A percentile compares a stretch with the other conserved stretches of the same genome.
Conservation (phyloP, 345 rosid species). For the Sisymbrium irio region DNA sequence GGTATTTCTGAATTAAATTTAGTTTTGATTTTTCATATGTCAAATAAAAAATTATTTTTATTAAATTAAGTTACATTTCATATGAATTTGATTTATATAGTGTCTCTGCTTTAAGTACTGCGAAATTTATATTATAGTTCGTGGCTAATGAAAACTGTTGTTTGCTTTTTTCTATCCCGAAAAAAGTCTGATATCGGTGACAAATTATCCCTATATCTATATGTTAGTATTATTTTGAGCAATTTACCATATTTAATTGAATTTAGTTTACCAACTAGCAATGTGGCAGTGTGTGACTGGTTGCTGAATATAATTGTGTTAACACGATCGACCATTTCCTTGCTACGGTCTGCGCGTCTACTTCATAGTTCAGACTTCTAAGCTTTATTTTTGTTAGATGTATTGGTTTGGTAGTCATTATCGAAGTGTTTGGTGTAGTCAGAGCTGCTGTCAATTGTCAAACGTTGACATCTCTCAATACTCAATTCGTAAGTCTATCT, state of each 20-base stretch:
- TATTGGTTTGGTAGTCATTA: not conserved
- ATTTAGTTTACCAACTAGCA: slow-evolving; percentile 1
- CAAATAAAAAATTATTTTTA: not conserved
- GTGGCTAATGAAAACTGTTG: not conserved
- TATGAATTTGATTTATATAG: not conserved
- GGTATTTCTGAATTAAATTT: not conserved
- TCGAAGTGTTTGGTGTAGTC: slow-evolving; percentile 12
- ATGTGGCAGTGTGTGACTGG: not conserved
- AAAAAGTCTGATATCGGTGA: not conserved
- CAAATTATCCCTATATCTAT: not conserved
- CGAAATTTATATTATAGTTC: not conserved
- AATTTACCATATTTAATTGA: not conserved
- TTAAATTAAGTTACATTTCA: not conserved
- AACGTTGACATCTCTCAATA: slow-evolving; percentile 3
- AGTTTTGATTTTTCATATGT: not conserved
- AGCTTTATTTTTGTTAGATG: not conserved
- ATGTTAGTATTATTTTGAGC: not conserved
- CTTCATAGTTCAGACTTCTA: not conserved
- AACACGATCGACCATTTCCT: not conserved
- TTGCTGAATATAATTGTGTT: not conserved
- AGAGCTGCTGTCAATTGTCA: not conserved
- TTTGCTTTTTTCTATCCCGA: not conserved
- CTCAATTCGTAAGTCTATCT: too few species aligned
- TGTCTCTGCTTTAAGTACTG: not conserved
- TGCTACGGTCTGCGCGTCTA: not conserved